Conservation (phyloP, 1,139 yeast genomes). For the Tardiomyces blankii region DNA sequence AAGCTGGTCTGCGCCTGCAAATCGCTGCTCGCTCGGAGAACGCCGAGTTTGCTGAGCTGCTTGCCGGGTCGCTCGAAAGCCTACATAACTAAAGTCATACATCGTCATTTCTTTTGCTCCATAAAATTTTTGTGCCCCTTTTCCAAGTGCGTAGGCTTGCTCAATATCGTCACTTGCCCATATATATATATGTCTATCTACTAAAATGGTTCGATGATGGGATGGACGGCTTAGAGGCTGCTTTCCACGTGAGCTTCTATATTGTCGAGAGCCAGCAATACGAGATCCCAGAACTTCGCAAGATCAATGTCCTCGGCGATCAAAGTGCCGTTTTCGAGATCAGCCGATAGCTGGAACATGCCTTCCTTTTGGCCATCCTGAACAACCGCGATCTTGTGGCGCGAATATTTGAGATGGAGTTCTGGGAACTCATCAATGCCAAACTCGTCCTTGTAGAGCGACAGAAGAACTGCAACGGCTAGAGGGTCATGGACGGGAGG, state of each 20-base stretch:
- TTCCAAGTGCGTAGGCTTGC: too few species aligned
- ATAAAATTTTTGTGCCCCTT: too few species aligned
- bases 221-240: background rate
- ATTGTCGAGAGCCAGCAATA: slow-evolving; percentile 16
- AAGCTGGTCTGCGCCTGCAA: slow-evolving; percentile 70
- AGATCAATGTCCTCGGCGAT: slow-evolving; percentile 26
- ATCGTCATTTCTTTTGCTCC: background rate
- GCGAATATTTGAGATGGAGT: slow-evolving; percentile 24
- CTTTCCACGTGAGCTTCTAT: background rate
- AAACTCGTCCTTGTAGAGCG: slow-evolving; percentile 26
- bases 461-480: slow-evolving; percentile 51
- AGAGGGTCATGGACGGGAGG: slow-evolving; percentile 82
- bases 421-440: slow-evolving; percentile 6
- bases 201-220: too few species aligned
- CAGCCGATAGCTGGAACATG: slow-evolving; percentile 9
- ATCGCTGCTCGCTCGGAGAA: slow-evolving; percentile 59
- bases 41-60: background rate
- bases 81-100: background rate
- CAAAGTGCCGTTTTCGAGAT: slow-evolving; percentile 16
- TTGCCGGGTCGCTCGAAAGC: background rate
- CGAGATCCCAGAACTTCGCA: slow-evolving; percentile 42
- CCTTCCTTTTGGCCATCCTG: slow-evolving; percentile 26
- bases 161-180: too few species aligned
- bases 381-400: slow-evolving; percentile 28
- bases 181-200: too few species aligned